A percentile compares a stretch with the other conserved stretches of the same genome.
phyloP scores from a whole-genome alignment of 192 early-diverging fungal species.

The Umbelopsis ramanniana region DNA sequence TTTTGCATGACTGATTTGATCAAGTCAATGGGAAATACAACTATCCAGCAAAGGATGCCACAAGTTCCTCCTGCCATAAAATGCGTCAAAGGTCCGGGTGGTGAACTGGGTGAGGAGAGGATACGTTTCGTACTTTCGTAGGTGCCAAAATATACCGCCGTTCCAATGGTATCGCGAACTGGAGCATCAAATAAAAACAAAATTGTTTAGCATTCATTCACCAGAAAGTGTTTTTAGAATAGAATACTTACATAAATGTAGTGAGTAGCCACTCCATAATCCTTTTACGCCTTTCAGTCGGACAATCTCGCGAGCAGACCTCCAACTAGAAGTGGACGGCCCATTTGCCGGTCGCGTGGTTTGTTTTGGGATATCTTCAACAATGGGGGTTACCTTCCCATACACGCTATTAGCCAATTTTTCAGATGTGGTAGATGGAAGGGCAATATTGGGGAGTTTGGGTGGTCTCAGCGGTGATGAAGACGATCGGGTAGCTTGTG shows the following conservation, averaged over 20 bases:
- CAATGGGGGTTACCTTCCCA: neutral
- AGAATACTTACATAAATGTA: constrained; percentile 38
- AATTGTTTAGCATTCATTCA: neutral
- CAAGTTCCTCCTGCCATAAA: constrained; percentile 79
- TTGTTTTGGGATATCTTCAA: neutral
- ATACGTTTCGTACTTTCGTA: constrained; percentile 62
- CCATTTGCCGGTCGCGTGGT: neutral
- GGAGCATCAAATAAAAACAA: neutral
- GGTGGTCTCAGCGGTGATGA: neutral
- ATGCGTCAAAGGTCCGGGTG: constrained; percentile 68
- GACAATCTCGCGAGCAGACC: constrained; percentile 51
- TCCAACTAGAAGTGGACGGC: constrained; percentile 46
- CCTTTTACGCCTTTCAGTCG: constrained; percentile 46
- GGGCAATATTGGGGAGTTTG: neutral
- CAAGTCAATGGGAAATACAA: constrained; percentile 80
- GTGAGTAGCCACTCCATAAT: constrained; percentile 42
- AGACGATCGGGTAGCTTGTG: constrained; percentile 1
- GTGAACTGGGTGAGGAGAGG: constrained; percentile 44
- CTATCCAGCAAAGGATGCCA: constrained; percentile 76
- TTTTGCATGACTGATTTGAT: constrained; percentile 79
- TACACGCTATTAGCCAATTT: neutral
- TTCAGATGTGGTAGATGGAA: neutral
- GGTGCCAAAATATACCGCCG: constrained; percentile 69
- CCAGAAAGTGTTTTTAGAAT: too few species aligned
- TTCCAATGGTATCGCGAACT: constrained; percentile 68